Percentiles rank a stretch among this genome's conserved stretches.
Evolutionary conservation across 208 protist species (phyloP).

Genomic region (Trypanosoma congolense): DNA sequence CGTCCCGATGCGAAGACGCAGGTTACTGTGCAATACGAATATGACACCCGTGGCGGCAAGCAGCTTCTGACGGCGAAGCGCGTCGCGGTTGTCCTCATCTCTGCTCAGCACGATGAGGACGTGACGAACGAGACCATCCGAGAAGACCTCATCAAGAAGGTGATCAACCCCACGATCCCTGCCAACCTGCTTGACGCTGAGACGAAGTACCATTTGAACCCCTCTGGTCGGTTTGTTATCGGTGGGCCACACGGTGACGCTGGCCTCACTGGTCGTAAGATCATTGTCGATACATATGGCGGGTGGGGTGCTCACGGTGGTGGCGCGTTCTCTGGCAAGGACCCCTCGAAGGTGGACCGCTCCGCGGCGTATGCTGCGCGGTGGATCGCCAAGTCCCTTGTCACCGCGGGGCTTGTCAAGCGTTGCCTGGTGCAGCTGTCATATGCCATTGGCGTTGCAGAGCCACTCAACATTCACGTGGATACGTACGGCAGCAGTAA

Average conservation of each 20-base stretch:
- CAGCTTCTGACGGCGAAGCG: constrained; percentile 1
- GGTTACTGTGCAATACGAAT: neutral
- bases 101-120: neutral
- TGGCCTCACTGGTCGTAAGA: neutral
- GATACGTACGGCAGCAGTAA: neutral
- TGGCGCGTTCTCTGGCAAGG: neutral
- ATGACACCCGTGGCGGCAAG: neutral
- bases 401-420: neutral
- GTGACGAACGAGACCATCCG: constrained; percentile 1
- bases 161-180: neutral
- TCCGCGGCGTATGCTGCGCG: neutral
- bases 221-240: neutral
- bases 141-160: neutral
- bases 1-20: neutral
- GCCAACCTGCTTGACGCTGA: neutral
- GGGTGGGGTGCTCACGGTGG: constrained; percentile 1
- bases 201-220: neutral
- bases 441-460: neutral
- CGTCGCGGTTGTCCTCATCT: neutral
- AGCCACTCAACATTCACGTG: neutral
- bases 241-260: neutral
- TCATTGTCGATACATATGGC: neutral
- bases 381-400: constrained; percentile 1
- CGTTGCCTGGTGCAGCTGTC: neutral
- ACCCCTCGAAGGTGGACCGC: neutral